Evolutionary conservation across 495 filamentous ascomycete species (phyloP).

Genomic region (Daldinia bambusicola): DNA sequence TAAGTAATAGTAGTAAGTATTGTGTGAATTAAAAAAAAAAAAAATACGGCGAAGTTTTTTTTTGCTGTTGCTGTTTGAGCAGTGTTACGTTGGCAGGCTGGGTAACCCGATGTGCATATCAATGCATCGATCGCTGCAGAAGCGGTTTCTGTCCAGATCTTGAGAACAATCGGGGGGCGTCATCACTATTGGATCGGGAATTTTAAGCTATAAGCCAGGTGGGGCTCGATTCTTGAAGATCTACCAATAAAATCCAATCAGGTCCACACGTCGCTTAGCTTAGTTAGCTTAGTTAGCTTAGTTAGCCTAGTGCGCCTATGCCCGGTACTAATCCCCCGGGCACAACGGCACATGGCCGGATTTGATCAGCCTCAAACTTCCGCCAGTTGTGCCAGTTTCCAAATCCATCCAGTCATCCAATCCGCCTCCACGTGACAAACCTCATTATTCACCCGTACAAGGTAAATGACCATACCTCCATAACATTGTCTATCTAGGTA

Average conservation of each 20-base stretch:
- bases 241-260: neutral
- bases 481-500: too few relatives aligned
- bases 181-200: constrained; percentile 32
- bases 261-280: neutral
- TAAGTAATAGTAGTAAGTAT: neutral
- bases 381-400: too few relatives aligned
- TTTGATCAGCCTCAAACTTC: constrained; percentile 33
- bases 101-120: neutral
- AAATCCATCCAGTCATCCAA: neutral
- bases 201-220: constrained; percentile 13
- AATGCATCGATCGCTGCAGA: constrained; percentile 38
- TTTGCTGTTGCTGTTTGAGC: constrained; percentile 4
- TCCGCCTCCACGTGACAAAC: constrained; percentile 19
- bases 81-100: neutral
- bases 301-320: neutral
- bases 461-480: too few relatives aligned
- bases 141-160: constrained; percentile 34
- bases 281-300: too few relatives aligned
- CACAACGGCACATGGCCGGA: constrained; percentile 1
- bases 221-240: neutral
- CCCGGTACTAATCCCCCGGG: neutral
- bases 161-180: constrained; percentile 14
- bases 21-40: too few relatives aligned
- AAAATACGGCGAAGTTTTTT: too few relatives aligned
- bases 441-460: too few relatives aligned